These are phyloP conservation scores for Bacidia gigantensis DNA, from an alignment of 495 filamentous ascomycete species.

Conservation along the genomic window DNA sequence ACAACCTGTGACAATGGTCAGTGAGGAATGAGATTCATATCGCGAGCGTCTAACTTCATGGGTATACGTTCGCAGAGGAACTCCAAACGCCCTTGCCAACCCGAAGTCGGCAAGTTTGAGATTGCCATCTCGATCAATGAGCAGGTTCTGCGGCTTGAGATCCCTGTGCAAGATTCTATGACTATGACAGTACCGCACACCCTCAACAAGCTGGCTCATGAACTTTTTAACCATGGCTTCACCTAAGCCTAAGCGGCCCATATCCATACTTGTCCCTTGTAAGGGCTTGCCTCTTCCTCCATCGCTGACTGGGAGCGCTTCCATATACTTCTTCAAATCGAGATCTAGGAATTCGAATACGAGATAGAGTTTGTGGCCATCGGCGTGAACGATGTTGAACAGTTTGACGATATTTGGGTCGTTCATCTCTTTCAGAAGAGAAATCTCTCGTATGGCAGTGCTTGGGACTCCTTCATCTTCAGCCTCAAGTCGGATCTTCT, in stretches of 20 bases:
- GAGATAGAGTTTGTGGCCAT: constrained; percentile 91
- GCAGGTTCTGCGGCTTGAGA: constrained; percentile 92
- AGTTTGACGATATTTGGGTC: constrained; percentile 89
- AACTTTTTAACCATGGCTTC: constrained; percentile 93
- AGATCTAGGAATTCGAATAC: constrained; percentile 91
- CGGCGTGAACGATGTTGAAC: constrained; percentile 89
- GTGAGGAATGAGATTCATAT: not conserved
- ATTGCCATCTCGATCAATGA: constrained; percentile 91
- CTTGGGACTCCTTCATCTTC: constrained; percentile 95
- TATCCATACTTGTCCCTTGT: constrained; percentile 53
- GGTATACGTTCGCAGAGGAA: constrained; percentile 90
- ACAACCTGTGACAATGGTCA: constrained; percentile 48
- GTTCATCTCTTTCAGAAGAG: constrained; percentile 90
- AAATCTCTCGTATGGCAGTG: constrained; percentile 94
- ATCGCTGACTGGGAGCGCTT: constrained; percentile 79
- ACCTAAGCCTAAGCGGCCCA: constrained; percentile 64
- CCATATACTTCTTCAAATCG: constrained; percentile 98
- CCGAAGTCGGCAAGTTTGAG: constrained; percentile 97
- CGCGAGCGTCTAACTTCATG: constrained; percentile 54
- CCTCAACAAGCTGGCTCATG: constrained; percentile 85
- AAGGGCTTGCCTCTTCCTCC: constrained; percentile 81
- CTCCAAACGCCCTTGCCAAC: constrained; percentile 88
- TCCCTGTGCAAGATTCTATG: constrained; percentile 92
- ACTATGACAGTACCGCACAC: constrained; percentile 89
- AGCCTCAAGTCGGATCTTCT: constrained; percentile 95